These are phyloP conservation scores for Xylaria arbuscula DNA, from an alignment of 2,329 filamentous ascomycete species.

Conservation along the genomic window DNA sequence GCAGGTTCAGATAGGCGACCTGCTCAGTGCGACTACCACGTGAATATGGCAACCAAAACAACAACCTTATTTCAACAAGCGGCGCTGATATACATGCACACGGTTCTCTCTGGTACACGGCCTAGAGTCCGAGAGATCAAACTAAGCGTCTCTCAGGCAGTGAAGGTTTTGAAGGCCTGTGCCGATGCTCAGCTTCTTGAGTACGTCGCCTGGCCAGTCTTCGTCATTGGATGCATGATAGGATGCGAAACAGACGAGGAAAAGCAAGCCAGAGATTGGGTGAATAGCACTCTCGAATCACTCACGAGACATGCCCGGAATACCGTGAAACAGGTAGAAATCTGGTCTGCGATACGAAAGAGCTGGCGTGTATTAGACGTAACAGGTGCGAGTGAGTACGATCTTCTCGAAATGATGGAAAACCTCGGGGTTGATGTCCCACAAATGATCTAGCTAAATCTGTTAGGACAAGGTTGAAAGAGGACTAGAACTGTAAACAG, in stretches of 20 bases:
- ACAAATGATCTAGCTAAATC: neutral
- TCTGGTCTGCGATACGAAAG: neutral
- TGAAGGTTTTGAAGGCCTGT: neutral
- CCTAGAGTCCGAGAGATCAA: neutral
- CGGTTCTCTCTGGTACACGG: neutral
- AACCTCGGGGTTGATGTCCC: neutral
- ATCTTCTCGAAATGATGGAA: neutral
- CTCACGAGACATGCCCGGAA: neutral
- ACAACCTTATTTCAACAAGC: neutral
- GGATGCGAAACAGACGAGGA: constrained; percentile 1
- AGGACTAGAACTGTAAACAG: too few relatives aligned
- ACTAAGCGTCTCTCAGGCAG: neutral
- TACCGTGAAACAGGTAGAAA: neutral
- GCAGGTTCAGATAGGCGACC: neutral
- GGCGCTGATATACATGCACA: constrained; percentile 1
- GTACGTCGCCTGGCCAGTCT: neutral
- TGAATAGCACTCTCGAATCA: neutral
- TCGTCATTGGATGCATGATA: neutral
- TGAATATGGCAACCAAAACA: neutral
- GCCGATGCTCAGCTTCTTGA: neutral
- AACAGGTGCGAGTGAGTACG: neutral
- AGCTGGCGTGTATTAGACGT: constrained; percentile 1
- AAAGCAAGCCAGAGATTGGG: neutral
- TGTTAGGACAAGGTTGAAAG: too few relatives aligned
- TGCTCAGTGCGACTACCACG: neutral